Evolutionary conservation across 257 asterid genomes (phyloP), one percentile per base, ranked within the genome.

Genomic region (Fraxinus americana): DNA sequence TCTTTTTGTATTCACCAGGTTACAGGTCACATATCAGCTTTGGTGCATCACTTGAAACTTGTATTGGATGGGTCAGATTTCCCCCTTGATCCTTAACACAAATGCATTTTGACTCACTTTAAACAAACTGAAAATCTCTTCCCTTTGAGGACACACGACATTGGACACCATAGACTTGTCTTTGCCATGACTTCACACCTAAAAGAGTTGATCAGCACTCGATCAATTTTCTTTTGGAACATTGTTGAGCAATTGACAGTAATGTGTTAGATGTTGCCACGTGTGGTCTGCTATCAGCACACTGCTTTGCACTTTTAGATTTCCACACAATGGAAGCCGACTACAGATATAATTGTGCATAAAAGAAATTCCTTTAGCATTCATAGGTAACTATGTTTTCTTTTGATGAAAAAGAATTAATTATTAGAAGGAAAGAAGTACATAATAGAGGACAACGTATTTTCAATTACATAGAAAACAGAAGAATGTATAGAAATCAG

Each of bases 21-120:
- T 30, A 87, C 96, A 59, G 98, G 99, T 81, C 98, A 96, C 87
- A 90, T 96, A 84, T 96, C 99, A 70, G 87, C 97, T 65, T 97
- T 96, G 25, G 99, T 96, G 84, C 99, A 96, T 89, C 99, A 93
- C 83, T 79, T 93, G 96, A 96, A 88, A 92, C 96, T 93, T 74
- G 98, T 96, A 83, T 74, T 93, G 97, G 98, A 93, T 75, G 98
- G 99, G 99, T 96, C 73, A 75, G 97, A 75, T 83, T 74, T 79
- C 78, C 79, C 74, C 76, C 67, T 80, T 71, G 52, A 72, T 80
- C 54, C 80, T 76, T 75, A 75, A 65, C 54, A 75, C 45, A 25
- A 70, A 54, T 71, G 67, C 74, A 67, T 76, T 68, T 69, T 76
- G 52, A 70, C 74, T 75, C 52, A 73, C 68, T 74, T 21, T 21